Base-by-base conservation (phyloP, 192 early-diverging fungal genomes). In the Coemansia sp. region DNA sequence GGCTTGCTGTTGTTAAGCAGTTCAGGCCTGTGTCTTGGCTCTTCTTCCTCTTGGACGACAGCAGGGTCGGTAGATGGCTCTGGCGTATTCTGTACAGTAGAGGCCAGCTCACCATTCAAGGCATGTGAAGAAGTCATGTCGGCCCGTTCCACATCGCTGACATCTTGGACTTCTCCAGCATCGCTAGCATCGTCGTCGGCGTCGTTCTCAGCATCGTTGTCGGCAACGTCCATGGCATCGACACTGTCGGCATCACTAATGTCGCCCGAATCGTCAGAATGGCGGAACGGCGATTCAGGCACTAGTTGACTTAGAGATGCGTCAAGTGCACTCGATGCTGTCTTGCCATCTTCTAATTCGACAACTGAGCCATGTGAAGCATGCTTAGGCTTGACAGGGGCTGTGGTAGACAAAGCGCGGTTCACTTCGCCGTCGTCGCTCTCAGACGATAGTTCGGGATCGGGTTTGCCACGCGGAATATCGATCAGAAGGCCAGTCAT, bases 141-240 rank as follows among this genome's bases (percentile, higher is more conserved):
- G 12, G 4, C 4, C 27, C 18, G 55, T 16, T 34, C 55, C 11
- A 31, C 16, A 24, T 33, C 16, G 33, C 15, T 18, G 24, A 15
- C 5, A 3, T 0, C 31, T 16, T 33, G 34, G 49, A 11, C 22
- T 24, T 24, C 44, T 15, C 15, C 54, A 29, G 3, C 54, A 13
- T 57, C 54, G 54, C 54, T 57, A 13, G 54, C 24, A 57, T 57
- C 54, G 5, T 57, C 54, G 54, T 57, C 57, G 13, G 12, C 57
- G 7, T 60, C 57, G 33, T 31, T 60, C 52, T 54, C 52, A 0
- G 6, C 18, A 24, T 54, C 52, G 52, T 24, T 27, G 52, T 20
- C 24, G 24, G 20, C 57, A n/a, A 36, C 31, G 57, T 18, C 34
- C 16, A 18, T 31, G 16, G 31, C 31, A 8, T 34, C 57, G 57